Base-by-base conservation (phyloP, 345 rosid genomes). In the Ricinus communis region DNA sequence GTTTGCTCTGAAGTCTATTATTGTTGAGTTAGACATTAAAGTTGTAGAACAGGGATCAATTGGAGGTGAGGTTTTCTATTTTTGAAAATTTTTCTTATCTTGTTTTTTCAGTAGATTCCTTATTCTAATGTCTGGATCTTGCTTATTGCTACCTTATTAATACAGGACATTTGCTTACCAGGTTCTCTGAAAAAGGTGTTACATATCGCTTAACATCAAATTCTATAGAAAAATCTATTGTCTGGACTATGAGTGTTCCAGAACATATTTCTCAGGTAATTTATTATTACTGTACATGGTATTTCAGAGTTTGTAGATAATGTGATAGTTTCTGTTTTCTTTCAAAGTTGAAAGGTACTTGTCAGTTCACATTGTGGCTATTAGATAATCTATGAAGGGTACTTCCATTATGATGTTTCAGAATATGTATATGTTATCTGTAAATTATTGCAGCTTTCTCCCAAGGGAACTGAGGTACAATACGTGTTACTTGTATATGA, bases 121-220 rank as follows among this genome's bases (percentile, higher is more conserved):
- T 27, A 27, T 76, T 72, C 31, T 75, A 66, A 55, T 22, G 63
- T 45, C 45, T 57, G 59, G 45, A 61, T 38, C 38, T 73, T 60
- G 72, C 68, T 79, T 80, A 75, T 69, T 75, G 69, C 53, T 63
- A 69, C 77, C 71, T 66, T 68, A 46, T 76, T 69, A 63, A 61
- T 81, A 56, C 79, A 95, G 99, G 98, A 52, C 90, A 84, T 82
- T 83, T 92, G 77, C 93, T 95, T 60, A 81, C 93, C 58, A 86
- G 88, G 81, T 90, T 95, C 74, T 77, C 90, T 47, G 97, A 95
- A 52, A 95, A 95, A 77, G 93, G 96, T 73, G 78, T 90, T 80
- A 68, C 82, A 8, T 86, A 81, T 73, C 88, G 88, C 12, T 71
- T 95, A 80, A 84, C 84, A 59, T 77, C 90, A 66, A 92, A 95